Conservation (phyloP, 805 yeast species). For the Ogataea minuta region DNA sequence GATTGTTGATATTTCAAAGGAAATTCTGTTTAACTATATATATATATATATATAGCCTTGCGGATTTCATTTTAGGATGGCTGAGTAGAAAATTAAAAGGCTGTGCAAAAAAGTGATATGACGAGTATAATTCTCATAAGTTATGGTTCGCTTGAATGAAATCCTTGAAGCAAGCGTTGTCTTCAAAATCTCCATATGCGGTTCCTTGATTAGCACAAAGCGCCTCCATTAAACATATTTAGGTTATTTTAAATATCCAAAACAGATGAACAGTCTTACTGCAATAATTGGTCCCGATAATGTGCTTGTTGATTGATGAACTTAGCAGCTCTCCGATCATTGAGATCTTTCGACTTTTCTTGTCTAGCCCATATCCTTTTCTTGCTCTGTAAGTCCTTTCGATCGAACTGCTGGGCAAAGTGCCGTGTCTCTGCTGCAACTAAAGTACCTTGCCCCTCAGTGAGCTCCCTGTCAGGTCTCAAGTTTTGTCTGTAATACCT, state of each 20-base stretch:
- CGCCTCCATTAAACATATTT: no score
- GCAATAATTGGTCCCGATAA: conserved; percentile 71
- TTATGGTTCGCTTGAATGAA: no score
- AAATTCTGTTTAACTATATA: background rate
- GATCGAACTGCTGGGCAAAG: conserved; percentile 40
- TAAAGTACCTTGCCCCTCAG: conserved; percentile 72
- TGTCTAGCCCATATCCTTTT: conserved; percentile 65
- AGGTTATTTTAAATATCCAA: no score
- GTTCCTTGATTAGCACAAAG: no score
- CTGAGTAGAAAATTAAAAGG: no score
- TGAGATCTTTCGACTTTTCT: conserved; percentile 46
- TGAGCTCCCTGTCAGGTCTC: conserved; percentile 45
- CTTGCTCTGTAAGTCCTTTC: conserved; percentile 39
- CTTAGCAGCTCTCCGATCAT: conserved; percentile 57
- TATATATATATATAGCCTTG: background rate
- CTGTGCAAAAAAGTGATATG: no score
- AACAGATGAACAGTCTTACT: conserved; percentile 16
- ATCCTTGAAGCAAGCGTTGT: no score
- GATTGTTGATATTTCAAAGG: background rate
- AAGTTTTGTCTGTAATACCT: conserved; percentile 69
- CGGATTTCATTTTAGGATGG: no score
- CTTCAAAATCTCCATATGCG: no score
- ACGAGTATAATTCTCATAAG: no score
- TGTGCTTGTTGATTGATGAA: conserved; percentile 82
- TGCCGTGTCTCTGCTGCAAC: conserved; percentile 73